These are phyloP conservation scores for Paramecium caudatum DNA, from an alignment of 73 alveolate species.

Conservation along the genomic window DNA sequence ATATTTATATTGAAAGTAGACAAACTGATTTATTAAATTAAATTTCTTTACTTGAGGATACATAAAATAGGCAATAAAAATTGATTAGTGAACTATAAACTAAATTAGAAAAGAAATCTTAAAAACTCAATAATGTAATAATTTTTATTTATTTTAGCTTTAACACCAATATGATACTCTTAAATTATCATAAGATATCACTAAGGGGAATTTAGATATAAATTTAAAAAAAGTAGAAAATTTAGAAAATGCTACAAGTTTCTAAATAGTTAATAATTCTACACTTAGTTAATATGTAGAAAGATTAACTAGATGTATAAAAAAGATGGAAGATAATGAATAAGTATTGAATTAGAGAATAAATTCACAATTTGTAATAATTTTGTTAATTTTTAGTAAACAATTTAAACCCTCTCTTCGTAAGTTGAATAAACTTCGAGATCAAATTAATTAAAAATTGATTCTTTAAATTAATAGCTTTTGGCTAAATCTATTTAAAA, in stretches of 20 bases:
- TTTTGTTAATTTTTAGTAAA: not conserved
- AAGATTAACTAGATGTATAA: conserved; percentile 12
- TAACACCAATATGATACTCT: not conserved
- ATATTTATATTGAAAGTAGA: conserved; percentile 4
- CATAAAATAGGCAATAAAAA: not conserved
- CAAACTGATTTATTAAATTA: conserved; percentile 7
- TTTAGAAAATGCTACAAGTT: not conserved
- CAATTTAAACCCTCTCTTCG: not conserved
- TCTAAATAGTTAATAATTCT: conserved; percentile 13
- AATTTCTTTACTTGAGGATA: not conserved
- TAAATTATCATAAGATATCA: not conserved
- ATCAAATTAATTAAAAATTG: conserved; percentile 17
- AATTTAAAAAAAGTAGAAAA: conserved; percentile 14
- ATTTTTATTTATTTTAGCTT: conserved; percentile 8
- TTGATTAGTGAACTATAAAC: not conserved
- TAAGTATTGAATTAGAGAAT: conserved; percentile 16
- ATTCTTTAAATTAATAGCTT: conserved; percentile 6
- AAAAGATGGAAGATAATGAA: conserved; percentile 38
- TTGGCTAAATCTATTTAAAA: not conserved
- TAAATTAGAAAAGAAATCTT: not conserved
- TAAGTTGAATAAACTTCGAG: not conserved
- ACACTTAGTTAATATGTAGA: conserved; percentile 25
- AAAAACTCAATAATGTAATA: conserved; percentile 26
- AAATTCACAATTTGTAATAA: conserved; percentile 7
- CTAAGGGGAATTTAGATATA: conserved; percentile 28